A percentile compares a stretch with the other conserved stretches of the same genome.
Conservation (phyloP, 176 grass and related monocot genomes). For the Musa schizocarpa region DNA sequence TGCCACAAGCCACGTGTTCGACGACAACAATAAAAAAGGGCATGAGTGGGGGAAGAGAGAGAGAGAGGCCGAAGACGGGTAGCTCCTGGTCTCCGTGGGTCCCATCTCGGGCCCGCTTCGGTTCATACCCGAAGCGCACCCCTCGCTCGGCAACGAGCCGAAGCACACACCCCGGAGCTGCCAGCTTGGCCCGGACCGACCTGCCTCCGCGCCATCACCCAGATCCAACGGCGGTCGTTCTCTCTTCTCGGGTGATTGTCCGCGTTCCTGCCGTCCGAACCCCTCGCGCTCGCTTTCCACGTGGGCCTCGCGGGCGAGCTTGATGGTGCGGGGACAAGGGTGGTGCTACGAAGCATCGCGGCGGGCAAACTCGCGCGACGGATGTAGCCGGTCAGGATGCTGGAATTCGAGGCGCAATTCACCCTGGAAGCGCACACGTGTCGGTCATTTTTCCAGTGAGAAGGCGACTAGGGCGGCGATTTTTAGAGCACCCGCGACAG, state of each 20-base stretch:
- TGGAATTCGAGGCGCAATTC: background rate
- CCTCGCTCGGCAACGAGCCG: too few species aligned
- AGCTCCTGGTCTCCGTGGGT: background rate
- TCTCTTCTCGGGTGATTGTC: background rate
- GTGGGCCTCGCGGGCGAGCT: background rate
- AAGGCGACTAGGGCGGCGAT: background rate
- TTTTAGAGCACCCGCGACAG: background rate
- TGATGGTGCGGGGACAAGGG: background rate
- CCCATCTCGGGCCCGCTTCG: background rate
- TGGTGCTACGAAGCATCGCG: background rate
- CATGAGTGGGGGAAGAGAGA: background rate
- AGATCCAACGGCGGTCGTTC: background rate
- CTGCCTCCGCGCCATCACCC: background rate
- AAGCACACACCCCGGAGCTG: background rate
- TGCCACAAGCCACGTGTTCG: background rate
- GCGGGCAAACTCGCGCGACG: background rate
- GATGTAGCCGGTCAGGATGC: background rate
- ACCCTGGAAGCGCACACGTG: background rate
- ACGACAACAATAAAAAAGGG: conserved; percentile 1
- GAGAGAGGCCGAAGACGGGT: background rate
- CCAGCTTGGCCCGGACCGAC: background rate
- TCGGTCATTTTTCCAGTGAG: background rate
- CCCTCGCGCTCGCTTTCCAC: background rate
- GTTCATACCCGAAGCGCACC: too few species aligned
- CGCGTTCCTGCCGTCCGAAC: background rate